Conservation (phyloP, 345 rosid genomes). For the Aquilaria yunnanensis region DNA sequence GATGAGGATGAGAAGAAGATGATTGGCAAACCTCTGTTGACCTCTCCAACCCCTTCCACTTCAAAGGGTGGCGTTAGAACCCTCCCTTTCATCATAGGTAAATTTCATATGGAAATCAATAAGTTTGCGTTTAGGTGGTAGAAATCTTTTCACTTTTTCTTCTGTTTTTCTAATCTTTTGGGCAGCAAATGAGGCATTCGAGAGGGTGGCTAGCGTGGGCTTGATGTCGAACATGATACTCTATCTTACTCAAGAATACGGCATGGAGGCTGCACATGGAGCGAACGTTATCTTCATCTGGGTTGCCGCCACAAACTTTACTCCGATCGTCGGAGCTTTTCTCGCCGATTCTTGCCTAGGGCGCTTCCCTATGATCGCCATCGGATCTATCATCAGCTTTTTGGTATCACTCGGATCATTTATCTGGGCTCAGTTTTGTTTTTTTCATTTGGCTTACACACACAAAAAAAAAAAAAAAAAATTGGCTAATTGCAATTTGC, state of each 20-base stretch:
- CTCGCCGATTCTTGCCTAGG: conserved; percentile 66
- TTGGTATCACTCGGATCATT: conserved; percentile 24
- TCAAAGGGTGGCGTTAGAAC: conserved; percentile 42
- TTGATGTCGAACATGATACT: conserved; percentile 53
- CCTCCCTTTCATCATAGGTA: conserved; percentile 62
- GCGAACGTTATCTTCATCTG: conserved; percentile 46
- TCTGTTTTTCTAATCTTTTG: neutral
- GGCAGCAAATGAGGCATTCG: conserved; percentile 60
- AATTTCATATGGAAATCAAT: neutral
- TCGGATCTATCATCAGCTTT: conserved; percentile 40
- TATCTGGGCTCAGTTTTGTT: too few species aligned
- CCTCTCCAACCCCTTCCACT: neutral
- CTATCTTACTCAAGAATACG: conserved; percentile 45
- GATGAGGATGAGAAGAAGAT: conserved; percentile 6
- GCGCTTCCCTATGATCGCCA: conserved; percentile 42
- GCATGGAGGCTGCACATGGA: conserved; percentile 35
- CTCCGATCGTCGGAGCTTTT: conserved; percentile 56
- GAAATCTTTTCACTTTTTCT: neutral
- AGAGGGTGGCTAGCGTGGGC: conserved; percentile 50
- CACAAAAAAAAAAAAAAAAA: too few species aligned
- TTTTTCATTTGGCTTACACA: too few species aligned
- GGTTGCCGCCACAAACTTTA: conserved; percentile 48
- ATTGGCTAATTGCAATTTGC: too few species aligned
- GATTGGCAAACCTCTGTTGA: conserved; percentile 27
- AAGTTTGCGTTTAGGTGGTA: too few species aligned